These are phyloP conservation scores for Penicillium canescens DNA, from an alignment of 495 filamentous ascomycete species.

Conservation along the genomic window DNA sequence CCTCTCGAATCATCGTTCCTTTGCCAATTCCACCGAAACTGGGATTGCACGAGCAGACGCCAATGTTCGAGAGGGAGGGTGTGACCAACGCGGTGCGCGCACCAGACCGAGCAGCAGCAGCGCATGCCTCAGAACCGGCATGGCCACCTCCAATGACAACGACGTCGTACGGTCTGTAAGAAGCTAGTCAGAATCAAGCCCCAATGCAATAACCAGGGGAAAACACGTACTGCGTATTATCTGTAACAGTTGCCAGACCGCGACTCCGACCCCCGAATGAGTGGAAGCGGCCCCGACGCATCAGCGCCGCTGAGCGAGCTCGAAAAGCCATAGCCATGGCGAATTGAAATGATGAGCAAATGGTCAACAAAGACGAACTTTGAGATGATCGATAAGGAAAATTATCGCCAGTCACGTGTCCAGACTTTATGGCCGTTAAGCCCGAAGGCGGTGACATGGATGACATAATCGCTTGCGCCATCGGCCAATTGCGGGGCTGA, in stretches of 20 bases:
- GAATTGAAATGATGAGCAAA: constrained; percentile 4
- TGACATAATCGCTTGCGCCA: constrained; percentile 35
- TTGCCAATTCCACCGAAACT: constrained; percentile 99
- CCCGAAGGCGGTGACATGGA: constrained; percentile 23
- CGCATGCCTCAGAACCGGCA: constrained; percentile 90
- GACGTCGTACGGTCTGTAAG: constrained; percentile 77
- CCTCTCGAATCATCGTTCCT: constrained; percentile 91
- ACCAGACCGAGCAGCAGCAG: constrained; percentile 88
- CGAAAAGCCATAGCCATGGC: constrained; percentile 46
- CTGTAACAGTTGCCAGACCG: constrained; percentile 49
- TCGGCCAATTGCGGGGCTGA: constrained; percentile 42
- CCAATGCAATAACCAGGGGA: neutral
- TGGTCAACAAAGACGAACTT: constrained; percentile 3
- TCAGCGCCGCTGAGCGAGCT: constrained; percentile 27
- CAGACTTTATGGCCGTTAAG: constrained; percentile 14
- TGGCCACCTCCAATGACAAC: constrained; percentile 95
- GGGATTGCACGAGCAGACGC: constrained; percentile 96
- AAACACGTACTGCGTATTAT: constrained; percentile 40
- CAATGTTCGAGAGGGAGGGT: constrained; percentile 82
- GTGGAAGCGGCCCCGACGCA: constrained; percentile 34
- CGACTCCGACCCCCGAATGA: constrained; percentile 23
- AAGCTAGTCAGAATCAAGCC: neutral
- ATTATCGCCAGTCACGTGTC: constrained; percentile 22
- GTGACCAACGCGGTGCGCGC: constrained; percentile 90
- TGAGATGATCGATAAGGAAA: constrained; percentile 20